Evolutionary conservation across 768 basidiomycete species (phyloP), one percentile per base, ranked within the genome.

Genomic region (Boletellus ananas): DNA sequence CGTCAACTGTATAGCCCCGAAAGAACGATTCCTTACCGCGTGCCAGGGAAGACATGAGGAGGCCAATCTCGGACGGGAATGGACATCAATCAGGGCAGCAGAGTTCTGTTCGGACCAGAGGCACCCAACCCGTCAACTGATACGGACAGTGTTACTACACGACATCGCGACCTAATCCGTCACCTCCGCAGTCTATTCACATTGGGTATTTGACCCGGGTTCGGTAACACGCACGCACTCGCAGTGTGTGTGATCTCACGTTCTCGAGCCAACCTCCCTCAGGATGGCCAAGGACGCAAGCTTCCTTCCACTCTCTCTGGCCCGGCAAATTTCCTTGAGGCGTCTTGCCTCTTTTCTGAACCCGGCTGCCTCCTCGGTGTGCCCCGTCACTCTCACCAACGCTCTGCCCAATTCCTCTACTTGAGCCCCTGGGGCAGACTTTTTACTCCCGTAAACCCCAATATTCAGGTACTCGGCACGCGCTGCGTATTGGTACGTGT

Each of bases 401-500:
- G 49, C 56, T n/a, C 13, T 29, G 2, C 51, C 43, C 2, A 50
- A 40, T 25, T 51, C 53, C 11, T 46, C 41, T 25, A 35, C 50
- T 9, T 20, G 23, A 27, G 47, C 49, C 9, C 13, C 38, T 3
- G 53, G 54, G 5, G 47, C 45, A 20, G 25, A 33, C 0, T 10
- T 23, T 47, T 35, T 27, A 16, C 11, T 57, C 14, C 34, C 49
- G 25, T 45, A 58, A 13, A 58, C 16, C 25, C 44, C 49, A 8
- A 44, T 41, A 31, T 45, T 49, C 39, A 46, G 17, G 31, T 20
- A 45, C n/a, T 58, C 52, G 0, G 29, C 43, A 14, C 45, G 46
- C 5, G 14, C 20, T 10, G 40, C 39, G 10, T 47, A 49, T 16
- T 58, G 47, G 20, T 38, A 59, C 4, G 47, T 55, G 34, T 55